Conservation (phyloP, 805 yeast species). For the Pichia rugopelliculosa region DNA sequence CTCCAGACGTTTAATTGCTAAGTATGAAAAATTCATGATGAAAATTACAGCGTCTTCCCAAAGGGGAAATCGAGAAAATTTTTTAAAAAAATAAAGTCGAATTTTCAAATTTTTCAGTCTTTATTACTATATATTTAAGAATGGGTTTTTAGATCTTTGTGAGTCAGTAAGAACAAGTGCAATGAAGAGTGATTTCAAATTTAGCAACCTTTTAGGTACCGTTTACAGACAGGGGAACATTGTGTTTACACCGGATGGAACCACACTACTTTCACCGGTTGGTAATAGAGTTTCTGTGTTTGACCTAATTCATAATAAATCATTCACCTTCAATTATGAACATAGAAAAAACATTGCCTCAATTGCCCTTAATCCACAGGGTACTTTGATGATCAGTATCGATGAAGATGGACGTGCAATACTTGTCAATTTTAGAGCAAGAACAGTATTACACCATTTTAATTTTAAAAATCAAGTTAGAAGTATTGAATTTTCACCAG, state of each 20-base stretch:
- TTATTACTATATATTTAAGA: neutral
- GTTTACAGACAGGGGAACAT: slow-evolving; percentile 93
- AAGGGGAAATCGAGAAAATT: neutral
- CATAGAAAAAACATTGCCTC: slow-evolving; percentile 78
- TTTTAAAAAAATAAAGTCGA: no score
- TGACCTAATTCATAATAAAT: slow-evolving; percentile 74
- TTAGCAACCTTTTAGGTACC: slow-evolving; percentile 86
- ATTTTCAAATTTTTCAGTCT: neutral
- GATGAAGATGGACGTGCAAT: slow-evolving; percentile 94
- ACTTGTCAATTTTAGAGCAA: slow-evolving; percentile 72
- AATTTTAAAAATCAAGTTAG: slow-evolving; percentile 76
- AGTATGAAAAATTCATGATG: neutral
- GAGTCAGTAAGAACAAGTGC: neutral
- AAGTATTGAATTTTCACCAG: slow-evolving; percentile 79
- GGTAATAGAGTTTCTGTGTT: slow-evolving; percentile 90
- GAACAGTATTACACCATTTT: slow-evolving; percentile 88
- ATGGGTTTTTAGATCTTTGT: neutral
- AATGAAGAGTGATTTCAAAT: slow-evolving; percentile 86
- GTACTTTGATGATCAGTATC: slow-evolving; percentile 69
- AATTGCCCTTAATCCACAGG: slow-evolving; percentile 77
- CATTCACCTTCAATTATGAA: slow-evolving; percentile 87
- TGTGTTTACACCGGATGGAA: slow-evolving; percentile 80
- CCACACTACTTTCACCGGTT: slow-evolving; percentile 78
- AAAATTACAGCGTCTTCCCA: neutral
- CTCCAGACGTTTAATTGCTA: no score